Evolutionary conservation across 2,329 filamentous ascomycete species (phyloP).

Genomic region (Aureobasidium lini): DNA sequence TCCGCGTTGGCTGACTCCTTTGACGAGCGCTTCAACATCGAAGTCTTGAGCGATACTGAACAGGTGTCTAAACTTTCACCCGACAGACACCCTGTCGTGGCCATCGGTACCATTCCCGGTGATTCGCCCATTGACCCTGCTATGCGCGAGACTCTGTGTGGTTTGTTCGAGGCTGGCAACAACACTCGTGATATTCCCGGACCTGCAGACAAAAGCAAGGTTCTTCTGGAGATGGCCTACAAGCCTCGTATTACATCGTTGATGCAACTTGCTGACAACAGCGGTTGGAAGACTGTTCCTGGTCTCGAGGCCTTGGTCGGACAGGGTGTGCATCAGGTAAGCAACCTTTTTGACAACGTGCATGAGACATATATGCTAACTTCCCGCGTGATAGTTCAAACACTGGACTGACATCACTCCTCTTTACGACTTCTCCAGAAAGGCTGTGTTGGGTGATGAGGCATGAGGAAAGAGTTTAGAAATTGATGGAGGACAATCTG

Average conservation of each 20-base stretch:
- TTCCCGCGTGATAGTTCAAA: conserved; percentile 53
- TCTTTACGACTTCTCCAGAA: conserved; percentile 61
- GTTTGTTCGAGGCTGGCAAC: conserved; percentile 42
- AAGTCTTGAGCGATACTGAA: conserved; percentile 49
- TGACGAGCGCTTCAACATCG: conserved; percentile 63
- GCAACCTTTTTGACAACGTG: conserved; percentile 31
- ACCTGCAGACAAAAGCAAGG: conserved; percentile 33
- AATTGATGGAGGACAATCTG: background rate
- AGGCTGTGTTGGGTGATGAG: conserved; percentile 31
- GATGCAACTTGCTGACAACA: conserved; percentile 73
- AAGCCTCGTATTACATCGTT: conserved; percentile 76
- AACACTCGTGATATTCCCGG: conserved; percentile 35
- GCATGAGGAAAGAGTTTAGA: background rate
- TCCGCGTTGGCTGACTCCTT: conserved; percentile 63
- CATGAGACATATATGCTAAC: background rate
- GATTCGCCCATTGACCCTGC: conserved; percentile 70
- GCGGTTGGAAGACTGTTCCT: conserved; percentile 75
- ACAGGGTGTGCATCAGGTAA: conserved; percentile 74
- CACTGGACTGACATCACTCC: conserved; percentile 78
- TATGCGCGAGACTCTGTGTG: conserved; percentile 58
- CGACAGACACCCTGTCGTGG: conserved; percentile 54
- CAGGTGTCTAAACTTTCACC: conserved; percentile 42
- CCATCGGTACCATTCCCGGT: conserved; percentile 85
- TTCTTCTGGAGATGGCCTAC: conserved; percentile 93
- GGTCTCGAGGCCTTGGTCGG: conserved; percentile 84